Evolutionary conservation across 2,329 filamentous ascomycete genomes (phyloP).

Genomic region (Hypoxylon sp.): DNA sequence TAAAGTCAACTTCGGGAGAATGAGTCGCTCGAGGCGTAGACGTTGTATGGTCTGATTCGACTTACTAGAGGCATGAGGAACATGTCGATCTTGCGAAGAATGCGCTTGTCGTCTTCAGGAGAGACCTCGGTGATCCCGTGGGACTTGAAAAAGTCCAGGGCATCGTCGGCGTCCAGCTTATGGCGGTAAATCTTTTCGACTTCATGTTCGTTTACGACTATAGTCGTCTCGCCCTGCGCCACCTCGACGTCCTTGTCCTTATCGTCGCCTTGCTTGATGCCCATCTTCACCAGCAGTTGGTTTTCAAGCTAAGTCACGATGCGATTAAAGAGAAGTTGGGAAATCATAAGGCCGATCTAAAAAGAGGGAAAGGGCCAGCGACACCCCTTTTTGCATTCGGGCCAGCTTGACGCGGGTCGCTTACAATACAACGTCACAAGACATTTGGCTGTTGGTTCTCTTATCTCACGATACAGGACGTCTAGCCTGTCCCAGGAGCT

Average conservation of each 20-base stretch:
- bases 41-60: not conserved
- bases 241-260: slow-evolving; percentile 3
- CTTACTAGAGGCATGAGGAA: slow-evolving; percentile 7
- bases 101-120: slow-evolving; percentile 6
- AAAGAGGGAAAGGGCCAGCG: not conserved
- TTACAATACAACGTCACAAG: not conserved
- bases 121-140: slow-evolving; percentile 4
- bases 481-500: not conserved
- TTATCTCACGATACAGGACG: not conserved
- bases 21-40: not conserved
- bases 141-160: slow-evolving; percentile 3
- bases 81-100: slow-evolving; percentile 9
- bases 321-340: not conserved
- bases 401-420: not conserved
- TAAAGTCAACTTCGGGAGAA: not conserved
- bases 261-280: not conserved
- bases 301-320: not conserved
- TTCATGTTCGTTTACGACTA: slow-evolving; percentile 1
- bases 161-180: slow-evolving; percentile 2
- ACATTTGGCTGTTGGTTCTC: not conserved
- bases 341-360: not conserved
- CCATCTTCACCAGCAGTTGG: not conserved
- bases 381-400: not conserved
- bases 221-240: not conserved
- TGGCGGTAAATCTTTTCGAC: slow-evolving; percentile 2